Conservation (phyloP, 192 early-diverging fungal species). For the Coemansia sp. region DNA sequence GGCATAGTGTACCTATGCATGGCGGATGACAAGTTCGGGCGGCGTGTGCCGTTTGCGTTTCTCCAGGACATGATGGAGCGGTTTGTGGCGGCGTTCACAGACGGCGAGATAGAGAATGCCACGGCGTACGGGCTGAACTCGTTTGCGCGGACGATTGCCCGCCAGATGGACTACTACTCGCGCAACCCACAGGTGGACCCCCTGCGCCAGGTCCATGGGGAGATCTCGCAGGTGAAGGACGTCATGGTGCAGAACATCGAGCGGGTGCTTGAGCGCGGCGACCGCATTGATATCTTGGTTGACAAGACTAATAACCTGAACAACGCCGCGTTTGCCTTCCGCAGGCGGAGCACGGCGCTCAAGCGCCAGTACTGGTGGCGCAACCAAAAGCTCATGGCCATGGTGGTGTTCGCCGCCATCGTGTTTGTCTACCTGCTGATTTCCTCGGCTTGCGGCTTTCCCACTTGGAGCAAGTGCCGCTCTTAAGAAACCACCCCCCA, state of each 20-base stretch:
- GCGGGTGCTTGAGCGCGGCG: conserved; percentile 82
- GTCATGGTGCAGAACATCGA: conserved; percentile 97
- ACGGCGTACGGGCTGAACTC: conserved; percentile 77
- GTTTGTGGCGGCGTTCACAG: conserved; percentile 62
- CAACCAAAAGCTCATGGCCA: conserved; percentile 80
- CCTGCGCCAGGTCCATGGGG: conserved; percentile 80
- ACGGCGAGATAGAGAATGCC: conserved; percentile 56
- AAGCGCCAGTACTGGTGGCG: conserved; percentile 94
- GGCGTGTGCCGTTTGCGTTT: conserved; percentile 87
- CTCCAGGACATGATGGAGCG: conserved; percentile 75
- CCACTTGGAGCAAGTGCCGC: conserved; percentile 58
- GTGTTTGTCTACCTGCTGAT: conserved; percentile 76
- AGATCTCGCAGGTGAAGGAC: conserved; percentile 92
- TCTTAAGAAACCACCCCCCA: not conserved
- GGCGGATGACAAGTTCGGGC: conserved; percentile 72
- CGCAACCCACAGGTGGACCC: conserved; percentile 70
- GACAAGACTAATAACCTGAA: conserved; percentile 89
- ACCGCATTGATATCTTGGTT: conserved; percentile 84
- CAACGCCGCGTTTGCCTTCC: conserved; percentile 88
- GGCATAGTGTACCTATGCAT: conserved; percentile 86
- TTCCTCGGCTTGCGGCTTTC: conserved; percentile 80
- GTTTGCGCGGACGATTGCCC: conserved; percentile 78
- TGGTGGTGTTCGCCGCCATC: conserved; percentile 60
- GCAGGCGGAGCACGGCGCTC: conserved; percentile 80
- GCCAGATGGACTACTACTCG: conserved; percentile 84